phyloP scores from a whole-genome alignment of 1,284 basidiomycete species.

The Mycena citricolor region DNA sequence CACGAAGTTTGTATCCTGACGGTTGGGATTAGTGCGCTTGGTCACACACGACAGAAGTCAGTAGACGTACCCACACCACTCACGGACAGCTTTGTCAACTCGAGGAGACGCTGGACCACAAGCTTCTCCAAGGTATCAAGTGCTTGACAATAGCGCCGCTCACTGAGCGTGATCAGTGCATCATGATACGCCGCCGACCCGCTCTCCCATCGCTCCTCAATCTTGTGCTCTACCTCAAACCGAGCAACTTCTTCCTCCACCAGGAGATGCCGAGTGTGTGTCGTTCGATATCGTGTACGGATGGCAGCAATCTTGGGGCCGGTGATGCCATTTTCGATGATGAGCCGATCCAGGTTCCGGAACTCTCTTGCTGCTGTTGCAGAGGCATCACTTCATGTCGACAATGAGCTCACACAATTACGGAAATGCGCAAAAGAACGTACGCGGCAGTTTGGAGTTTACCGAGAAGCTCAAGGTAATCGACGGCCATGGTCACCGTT shows the following conservation, averaged over 20 bases:
- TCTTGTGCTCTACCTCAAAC: constrained; percentile 6
- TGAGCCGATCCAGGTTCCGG: constrained; percentile 4
- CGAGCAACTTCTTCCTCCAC: constrained; percentile 7
- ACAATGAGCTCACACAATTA: neutral
- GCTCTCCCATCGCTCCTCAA: constrained; percentile 11
- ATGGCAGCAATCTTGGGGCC: neutral
- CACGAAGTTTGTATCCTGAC: constrained; percentile 31
- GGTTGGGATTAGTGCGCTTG: neutral
- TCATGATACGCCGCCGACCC: constrained; percentile 8
- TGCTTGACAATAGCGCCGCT: constrained; percentile 22
- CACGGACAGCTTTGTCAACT: constrained; percentile 25
- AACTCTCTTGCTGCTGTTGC: neutral
- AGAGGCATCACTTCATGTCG: constrained; percentile 2
- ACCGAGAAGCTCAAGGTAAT: constrained; percentile 24
- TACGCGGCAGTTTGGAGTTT: constrained; percentile 17
- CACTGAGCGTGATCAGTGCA: neutral
- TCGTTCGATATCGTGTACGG: constrained; percentile 6
- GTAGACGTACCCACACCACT: constrained; percentile 17
- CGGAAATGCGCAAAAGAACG: constrained; percentile 1
- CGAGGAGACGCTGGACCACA: constrained; percentile 25
- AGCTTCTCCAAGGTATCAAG: constrained; percentile 25
- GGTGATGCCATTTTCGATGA: constrained; percentile 1
- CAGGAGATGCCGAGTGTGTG: neutral
- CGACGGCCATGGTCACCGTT: constrained; percentile 6
- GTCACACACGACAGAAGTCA: neutral